Evolutionary conservation across 345 rosid species (phyloP), one percentile per base, ranked within the genome.

Genomic region (Corchorus capsularis): DNA sequence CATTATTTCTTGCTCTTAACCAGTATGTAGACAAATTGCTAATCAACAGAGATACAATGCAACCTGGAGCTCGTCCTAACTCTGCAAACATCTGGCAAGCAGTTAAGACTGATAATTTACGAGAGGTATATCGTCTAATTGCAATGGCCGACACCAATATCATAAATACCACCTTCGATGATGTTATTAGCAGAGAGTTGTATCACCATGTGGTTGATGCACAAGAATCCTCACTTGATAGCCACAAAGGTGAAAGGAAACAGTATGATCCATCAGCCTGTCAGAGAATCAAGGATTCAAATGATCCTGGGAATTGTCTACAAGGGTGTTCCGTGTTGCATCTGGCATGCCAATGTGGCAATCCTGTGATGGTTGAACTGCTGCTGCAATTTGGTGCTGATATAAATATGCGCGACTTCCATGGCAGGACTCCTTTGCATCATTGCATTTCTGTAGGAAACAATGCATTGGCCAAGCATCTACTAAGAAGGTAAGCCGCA

Each of bases 371-470:
- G 92, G 78, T 89, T 72, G 98, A 94, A 84, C 85, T 92, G 81
- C 59, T 94, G 87, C 77, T 92, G 75, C 98, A 91, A 78, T 92
- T 89, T 73, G 96, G 96, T 73, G 97, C 93, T 22, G 82, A 89
- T 74, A 81, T 87, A 71, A 91, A 92, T 79, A 75, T 80, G 80
- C 83, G 80, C 4, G 98, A 94, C 79, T 91, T 79, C 79, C 94
- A 89, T 20, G 91, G 94, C 79, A 87, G 93, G 79, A 91, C 96
- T 74, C 96, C 98, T 69, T 83, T 92, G 86, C 98, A 92, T 84
- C 89, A 80, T 77, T 92, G 97, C 75, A 79, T 94, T 43, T 78
- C 90, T 61, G 71, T 79, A 67, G 83, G 91, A 75, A 82, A 89
- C 82, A 86, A 91, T 79, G 10, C 77, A 71, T 82, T 89, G 47